Conservation (phyloP, 2,329 filamentous ascomycete species). For the Lizonia empirigonia region DNA sequence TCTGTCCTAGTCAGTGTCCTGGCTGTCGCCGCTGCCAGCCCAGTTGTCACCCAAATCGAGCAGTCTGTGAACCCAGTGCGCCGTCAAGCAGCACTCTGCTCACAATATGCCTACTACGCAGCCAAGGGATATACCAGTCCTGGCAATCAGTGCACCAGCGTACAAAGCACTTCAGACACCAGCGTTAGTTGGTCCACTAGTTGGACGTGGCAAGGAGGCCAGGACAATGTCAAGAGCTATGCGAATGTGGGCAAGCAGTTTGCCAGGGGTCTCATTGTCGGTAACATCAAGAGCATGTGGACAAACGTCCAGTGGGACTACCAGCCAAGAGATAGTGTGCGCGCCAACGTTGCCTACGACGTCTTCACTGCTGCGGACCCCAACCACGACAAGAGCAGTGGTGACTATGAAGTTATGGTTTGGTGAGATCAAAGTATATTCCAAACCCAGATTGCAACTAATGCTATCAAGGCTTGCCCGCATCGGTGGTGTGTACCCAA, state of each 20-base stretch:
- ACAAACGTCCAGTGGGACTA: conserved; percentile 31
- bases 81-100: conserved; percentile 23
- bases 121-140: conserved; percentile 29
- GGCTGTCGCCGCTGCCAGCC: conserved; percentile 1
- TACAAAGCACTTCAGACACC: conserved; percentile 20
- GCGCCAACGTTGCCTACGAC: conserved; percentile 36
- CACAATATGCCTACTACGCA: conserved; percentile 26
- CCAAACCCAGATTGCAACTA: too few species aligned
- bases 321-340: conserved; percentile 19
- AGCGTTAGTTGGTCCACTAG: conserved; percentile 25
- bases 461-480: conserved; percentile 19
- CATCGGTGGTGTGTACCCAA: conserved; percentile 26
- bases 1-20: conserved; percentile 1
- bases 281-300: conserved; percentile 26
- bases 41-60: neutral
- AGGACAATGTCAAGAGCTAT: conserved; percentile 35
- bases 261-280: conserved; percentile 21
- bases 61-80: neutral
- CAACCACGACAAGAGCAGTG: conserved; percentile 31
- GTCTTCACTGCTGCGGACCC: conserved; percentile 30
- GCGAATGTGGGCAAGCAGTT: conserved; percentile 28
- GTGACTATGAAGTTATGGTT: conserved; percentile 36
- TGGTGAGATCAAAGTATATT: conserved; percentile 29
- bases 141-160: conserved; percentile 29
- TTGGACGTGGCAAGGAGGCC: conserved; percentile 28